phyloP scores from a whole-genome alignment of 805 yeast genomes.

The Candida bentonensis region DNA sequence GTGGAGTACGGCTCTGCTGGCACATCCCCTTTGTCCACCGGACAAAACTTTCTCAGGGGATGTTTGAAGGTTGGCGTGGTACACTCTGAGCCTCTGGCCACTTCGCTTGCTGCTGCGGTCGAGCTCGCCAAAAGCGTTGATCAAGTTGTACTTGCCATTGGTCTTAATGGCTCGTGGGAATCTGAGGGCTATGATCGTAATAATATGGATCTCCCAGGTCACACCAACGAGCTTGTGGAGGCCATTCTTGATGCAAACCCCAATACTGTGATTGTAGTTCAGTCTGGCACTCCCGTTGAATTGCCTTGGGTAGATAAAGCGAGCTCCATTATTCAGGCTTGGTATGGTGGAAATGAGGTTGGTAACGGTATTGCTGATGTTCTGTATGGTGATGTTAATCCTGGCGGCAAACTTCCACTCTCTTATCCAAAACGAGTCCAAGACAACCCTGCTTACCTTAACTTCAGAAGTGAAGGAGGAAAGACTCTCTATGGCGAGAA shows the following conservation, averaged over 20 bases:
- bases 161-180: constrained; percentile 38
- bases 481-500: constrained; percentile 50
- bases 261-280: constrained; percentile 36
- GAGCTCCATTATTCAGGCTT: constrained; percentile 35
- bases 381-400: constrained; percentile 41
- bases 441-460: constrained; percentile 44
- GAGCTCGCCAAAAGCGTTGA: constrained; percentile 33
- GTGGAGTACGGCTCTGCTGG: constrained; percentile 39
- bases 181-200: constrained; percentile 40
- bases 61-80: neutral
- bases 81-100: neutral
- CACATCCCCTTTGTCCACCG: constrained; percentile 17
- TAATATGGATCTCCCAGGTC: constrained; percentile 33
- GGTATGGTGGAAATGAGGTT: constrained; percentile 42
- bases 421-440: constrained; percentile 35
- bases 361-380: constrained; percentile 49
- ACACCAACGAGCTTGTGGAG: constrained; percentile 28
- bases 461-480: constrained; percentile 38
- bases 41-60: neutral
- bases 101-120: constrained; percentile 25
- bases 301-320: constrained; percentile 36
- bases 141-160: constrained; percentile 33
- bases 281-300: constrained; percentile 43
- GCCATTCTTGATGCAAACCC: constrained; percentile 31
- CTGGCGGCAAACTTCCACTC: constrained; percentile 39